Conservation (phyloP, 2,329 filamentous ascomycete genomes). For the Tolypocladium tropicale region DNA sequence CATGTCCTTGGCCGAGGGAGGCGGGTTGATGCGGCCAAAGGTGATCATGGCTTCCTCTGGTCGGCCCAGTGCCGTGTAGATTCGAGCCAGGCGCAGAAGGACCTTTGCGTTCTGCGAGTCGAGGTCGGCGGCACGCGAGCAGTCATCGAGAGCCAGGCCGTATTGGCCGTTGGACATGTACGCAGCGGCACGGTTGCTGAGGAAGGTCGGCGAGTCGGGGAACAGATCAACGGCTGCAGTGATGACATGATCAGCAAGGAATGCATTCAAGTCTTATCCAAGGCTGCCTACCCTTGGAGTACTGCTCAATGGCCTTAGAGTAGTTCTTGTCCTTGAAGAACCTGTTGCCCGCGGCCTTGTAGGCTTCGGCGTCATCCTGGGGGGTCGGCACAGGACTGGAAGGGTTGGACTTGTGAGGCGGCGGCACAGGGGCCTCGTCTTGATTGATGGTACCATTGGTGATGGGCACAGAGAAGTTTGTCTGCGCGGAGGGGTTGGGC, state of each 20-base stretch:
- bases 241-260: slow-evolving; percentile 7
- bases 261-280: background rate
- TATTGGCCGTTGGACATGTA: slow-evolving; percentile 83
- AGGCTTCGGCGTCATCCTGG: slow-evolving; percentile 74
- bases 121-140: slow-evolving; percentile 67
- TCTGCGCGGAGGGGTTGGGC: slow-evolving; percentile 26
- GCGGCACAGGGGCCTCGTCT: slow-evolving; percentile 50
- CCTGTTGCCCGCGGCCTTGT: slow-evolving; percentile 89
- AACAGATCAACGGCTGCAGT: slow-evolving; percentile 68
- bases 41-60: slow-evolving; percentile 80
- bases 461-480: slow-evolving; percentile 42
- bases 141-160: slow-evolving; percentile 74
- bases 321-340: slow-evolving; percentile 96
- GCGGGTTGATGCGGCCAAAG: slow-evolving; percentile 68
- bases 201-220: slow-evolving; percentile 77
- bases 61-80: slow-evolving; percentile 78
- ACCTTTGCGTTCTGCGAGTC: slow-evolving; percentile 85
- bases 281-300: slow-evolving; percentile 68
- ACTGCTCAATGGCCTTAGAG: slow-evolving; percentile 77
- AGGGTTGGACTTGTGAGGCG: slow-evolving; percentile 59
- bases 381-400: slow-evolving; percentile 44
- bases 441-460: slow-evolving; percentile 33
- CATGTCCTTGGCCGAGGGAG: slow-evolving; percentile 76
- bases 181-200: slow-evolving; percentile 90
- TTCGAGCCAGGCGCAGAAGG: slow-evolving; percentile 74